phyloP scores from a whole-genome alignment of 2,329 filamentous ascomycete species.

The Cadophora gregata region DNA sequence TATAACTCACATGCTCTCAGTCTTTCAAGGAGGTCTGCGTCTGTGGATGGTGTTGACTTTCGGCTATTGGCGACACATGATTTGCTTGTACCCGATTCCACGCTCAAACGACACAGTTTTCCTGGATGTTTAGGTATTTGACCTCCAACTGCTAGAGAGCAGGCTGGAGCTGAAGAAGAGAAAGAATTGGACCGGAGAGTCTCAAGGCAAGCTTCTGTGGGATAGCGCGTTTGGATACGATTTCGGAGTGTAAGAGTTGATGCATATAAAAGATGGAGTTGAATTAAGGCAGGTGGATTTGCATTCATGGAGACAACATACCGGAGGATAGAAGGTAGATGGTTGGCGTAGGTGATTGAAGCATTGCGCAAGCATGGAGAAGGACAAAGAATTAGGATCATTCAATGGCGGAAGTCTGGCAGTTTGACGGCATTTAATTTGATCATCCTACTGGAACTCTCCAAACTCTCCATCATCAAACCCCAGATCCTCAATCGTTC shows the following conservation, averaged over 20 bases:
- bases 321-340: neutral
- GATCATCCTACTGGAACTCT: slow-evolving; percentile 62
- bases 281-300: neutral
- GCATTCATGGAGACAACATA: neutral
- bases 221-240: neutral
- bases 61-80: neutral
- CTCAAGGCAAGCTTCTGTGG: neutral
- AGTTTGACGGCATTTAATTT: neutral
- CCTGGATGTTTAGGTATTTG: neutral
- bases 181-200: neutral
- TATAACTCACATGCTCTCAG: neutral
- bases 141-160: neutral
- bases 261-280: neutral
- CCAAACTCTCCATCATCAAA: slow-evolving; percentile 91
- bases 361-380: neutral
- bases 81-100: neutral
- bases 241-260: neutral
- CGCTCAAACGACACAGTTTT: neutral
- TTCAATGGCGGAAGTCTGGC: neutral
- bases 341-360: neutral
- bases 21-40: slow-evolving; percentile 1
- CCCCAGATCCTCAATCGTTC: slow-evolving; percentile 66
- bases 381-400: neutral
- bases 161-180: neutral
- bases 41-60: slow-evolving; percentile 5